Evolutionary conservation across 2,329 filamentous ascomycete genomes (phyloP).

Genomic region (Calonectria henricotiae): DNA sequence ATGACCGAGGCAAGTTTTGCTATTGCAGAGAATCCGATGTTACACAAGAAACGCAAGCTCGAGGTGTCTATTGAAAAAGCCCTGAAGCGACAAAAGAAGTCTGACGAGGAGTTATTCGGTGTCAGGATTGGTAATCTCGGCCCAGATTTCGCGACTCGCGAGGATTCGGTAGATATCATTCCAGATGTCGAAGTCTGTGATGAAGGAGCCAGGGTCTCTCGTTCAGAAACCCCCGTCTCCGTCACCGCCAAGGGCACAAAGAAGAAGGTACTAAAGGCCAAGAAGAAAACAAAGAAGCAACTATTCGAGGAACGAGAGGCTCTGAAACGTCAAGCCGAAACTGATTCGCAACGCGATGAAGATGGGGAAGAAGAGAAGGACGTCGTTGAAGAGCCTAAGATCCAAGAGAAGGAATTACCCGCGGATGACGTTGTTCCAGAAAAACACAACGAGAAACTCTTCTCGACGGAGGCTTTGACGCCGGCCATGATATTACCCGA

Average conservation of each 20-base stretch:
- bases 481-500: conserved; percentile 65
- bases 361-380: conserved; percentile 62
- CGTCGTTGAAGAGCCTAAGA: conserved; percentile 40
- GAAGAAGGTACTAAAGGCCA: conserved; percentile 72
- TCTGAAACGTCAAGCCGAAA: conserved; percentile 71
- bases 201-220: conserved; percentile 61
- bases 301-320: conserved; percentile 79
- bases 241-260: conserved; percentile 67
- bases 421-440: conserved; percentile 61
- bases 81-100: conserved; percentile 86
- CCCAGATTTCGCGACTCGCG: conserved; percentile 64
- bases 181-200: conserved; percentile 66
- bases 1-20: conserved; percentile 83
- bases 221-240: conserved; percentile 66
- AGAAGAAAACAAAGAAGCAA: conserved; percentile 87
- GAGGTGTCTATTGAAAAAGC: conserved; percentile 77
- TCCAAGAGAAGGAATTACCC: conserved; percentile 47
- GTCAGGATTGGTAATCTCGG: conserved; percentile 72
- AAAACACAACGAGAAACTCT: conserved; percentile 64
- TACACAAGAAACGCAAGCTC: conserved; percentile 81
- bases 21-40: conserved; percentile 70
- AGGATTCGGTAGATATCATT: conserved; percentile 68
- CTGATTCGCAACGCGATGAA: conserved; percentile 60
- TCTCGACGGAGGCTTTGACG: conserved; percentile 65
- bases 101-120: conserved; percentile 84